Percentiles rank a stretch among this genome's conserved stretches.
Evolutionary conservation across 202 grass and related monocot species (phyloP).

Genomic region (Carex arenaria): DNA sequence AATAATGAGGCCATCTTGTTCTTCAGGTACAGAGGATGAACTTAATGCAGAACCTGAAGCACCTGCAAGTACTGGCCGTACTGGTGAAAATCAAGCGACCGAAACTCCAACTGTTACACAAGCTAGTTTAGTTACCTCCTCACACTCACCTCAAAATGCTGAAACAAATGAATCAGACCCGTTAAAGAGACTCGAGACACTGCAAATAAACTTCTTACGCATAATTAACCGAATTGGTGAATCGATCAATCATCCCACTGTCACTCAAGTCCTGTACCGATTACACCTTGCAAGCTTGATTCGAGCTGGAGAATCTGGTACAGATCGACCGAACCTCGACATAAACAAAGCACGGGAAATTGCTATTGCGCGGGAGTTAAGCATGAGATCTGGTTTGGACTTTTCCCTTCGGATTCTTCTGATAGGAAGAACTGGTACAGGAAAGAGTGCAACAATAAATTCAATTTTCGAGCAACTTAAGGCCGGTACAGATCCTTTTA

Average conservation of each 20-base stretch:
- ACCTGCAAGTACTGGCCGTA: constrained; percentile 15
- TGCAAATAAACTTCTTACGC: constrained; percentile 85
- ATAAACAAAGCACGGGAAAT: constrained; percentile 57
- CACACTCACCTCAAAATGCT: constrained; percentile 25
- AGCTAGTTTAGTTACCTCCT: constrained; percentile 26
- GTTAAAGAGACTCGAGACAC: constrained; percentile 58
- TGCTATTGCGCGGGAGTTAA: constrained; percentile 57
- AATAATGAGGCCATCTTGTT: constrained; percentile 4
- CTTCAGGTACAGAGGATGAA: constrained; percentile 39
- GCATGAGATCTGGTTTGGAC: constrained; percentile 44
- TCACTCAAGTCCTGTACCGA: constrained; percentile 79
- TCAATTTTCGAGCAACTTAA: constrained; percentile 66
- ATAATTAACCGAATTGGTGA: constrained; percentile 60
- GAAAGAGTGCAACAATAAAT: constrained; percentile 93
- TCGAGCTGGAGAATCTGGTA: constrained; percentile 56
- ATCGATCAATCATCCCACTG: constrained; percentile 48
- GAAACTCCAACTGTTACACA: constrained; percentile 31
- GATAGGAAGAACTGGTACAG: constrained; percentile 76
- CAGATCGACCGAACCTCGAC: constrained; percentile 48
- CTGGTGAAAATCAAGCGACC: constrained; percentile 18
- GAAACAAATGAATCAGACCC: constrained; percentile 36
- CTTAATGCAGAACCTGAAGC: constrained; percentile 20
- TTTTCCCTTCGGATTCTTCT: constrained; percentile 83
- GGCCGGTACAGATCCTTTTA: constrained; percentile 47
- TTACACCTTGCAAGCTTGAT: constrained; percentile 88